phyloP scores from a whole-genome alignment of 2,329 filamentous ascomycete species.

The Sarocladium oryzae region DNA sequence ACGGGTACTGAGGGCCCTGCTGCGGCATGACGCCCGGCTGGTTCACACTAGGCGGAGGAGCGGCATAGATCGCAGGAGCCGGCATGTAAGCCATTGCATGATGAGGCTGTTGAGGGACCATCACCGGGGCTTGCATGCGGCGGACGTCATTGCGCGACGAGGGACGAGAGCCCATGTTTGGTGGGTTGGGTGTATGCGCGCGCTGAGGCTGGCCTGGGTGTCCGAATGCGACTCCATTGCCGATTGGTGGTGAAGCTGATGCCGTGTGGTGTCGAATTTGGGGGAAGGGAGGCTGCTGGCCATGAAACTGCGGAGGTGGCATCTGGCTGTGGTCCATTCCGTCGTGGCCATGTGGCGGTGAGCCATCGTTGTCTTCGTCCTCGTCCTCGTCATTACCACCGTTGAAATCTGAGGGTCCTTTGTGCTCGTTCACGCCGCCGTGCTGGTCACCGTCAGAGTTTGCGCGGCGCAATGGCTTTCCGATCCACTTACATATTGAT shows the following conservation, averaged over 20 bases:
- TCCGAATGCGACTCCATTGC: slow-evolving; percentile 71
- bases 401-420: slow-evolving; percentile 87
- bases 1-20: slow-evolving; percentile 29
- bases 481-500: slow-evolving; percentile 78
- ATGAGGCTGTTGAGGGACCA: slow-evolving; percentile 54
- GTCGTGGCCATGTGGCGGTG: slow-evolving; percentile 53
- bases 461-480: slow-evolving; percentile 12
- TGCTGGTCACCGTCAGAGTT: slow-evolving; percentile 51
- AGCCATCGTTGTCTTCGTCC: slow-evolving; percentile 63
- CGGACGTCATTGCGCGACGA: slow-evolving; percentile 36
- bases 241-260: slow-evolving; percentile 63
- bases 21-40: slow-evolving; percentile 31
- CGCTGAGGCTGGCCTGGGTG: slow-evolving; percentile 55
- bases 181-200: slow-evolving; percentile 76
- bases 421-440: slow-evolving; percentile 89
- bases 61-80: slow-evolving; percentile 77
- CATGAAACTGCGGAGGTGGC: slow-evolving; percentile 65
- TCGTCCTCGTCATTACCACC: slow-evolving; percentile 83
- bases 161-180: slow-evolving; percentile 47
- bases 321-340: slow-evolving; percentile 37
- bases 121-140: slow-evolving; percentile 51
- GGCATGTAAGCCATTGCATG: slow-evolving; percentile 74
- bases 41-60: slow-evolving; percentile 36
- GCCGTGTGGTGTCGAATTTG: slow-evolving; percentile 9
- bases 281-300: slow-evolving; percentile 33